Conservation (phyloP, 2,329 filamentous ascomycete species). For the Xylaria sp. region DNA sequence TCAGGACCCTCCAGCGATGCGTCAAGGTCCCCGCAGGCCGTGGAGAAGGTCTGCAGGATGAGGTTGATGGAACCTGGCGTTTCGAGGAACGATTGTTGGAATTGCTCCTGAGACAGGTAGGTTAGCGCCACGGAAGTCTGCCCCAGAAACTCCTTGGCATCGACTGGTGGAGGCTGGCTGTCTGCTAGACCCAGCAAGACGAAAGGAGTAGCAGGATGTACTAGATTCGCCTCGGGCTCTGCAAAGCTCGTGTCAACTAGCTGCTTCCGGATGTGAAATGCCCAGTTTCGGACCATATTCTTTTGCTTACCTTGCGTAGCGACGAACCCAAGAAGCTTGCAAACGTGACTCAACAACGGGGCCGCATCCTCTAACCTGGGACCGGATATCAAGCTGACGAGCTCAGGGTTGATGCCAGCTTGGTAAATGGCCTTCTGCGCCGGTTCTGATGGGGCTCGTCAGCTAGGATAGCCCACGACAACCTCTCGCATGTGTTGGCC, state of each 20-base stretch:
- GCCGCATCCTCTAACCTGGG: slow-evolving; percentile 55
- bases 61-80: slow-evolving; percentile 52
- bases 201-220: slow-evolving; percentile 58
- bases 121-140: slow-evolving; percentile 63
- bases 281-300: background rate
- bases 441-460: slow-evolving; percentile 56
- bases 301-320: slow-evolving; percentile 57
- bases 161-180: slow-evolving; percentile 53
- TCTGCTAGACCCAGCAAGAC: slow-evolving; percentile 62
- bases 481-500: background rate
- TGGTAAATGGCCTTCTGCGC: slow-evolving; percentile 67
- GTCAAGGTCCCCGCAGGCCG: slow-evolving; percentile 58
- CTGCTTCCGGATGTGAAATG: slow-evolving; percentile 2
- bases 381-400: slow-evolving; percentile 61
- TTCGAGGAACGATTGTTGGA: slow-evolving; percentile 61
- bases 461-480: slow-evolving; percentile 26
- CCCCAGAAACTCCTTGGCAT: slow-evolving; percentile 65
- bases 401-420: slow-evolving; percentile 59
- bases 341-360: slow-evolving; percentile 62
- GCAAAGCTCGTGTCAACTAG: slow-evolving; percentile 35
- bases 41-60: slow-evolving; percentile 61
- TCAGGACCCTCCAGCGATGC: slow-evolving; percentile 58
- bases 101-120: slow-evolving; percentile 64
- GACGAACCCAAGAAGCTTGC: slow-evolving; percentile 66
- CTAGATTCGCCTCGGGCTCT: slow-evolving; percentile 59